Conservation (phyloP, 192 early-diverging fungal genomes). For the Lobosporangium transversale region DNA sequence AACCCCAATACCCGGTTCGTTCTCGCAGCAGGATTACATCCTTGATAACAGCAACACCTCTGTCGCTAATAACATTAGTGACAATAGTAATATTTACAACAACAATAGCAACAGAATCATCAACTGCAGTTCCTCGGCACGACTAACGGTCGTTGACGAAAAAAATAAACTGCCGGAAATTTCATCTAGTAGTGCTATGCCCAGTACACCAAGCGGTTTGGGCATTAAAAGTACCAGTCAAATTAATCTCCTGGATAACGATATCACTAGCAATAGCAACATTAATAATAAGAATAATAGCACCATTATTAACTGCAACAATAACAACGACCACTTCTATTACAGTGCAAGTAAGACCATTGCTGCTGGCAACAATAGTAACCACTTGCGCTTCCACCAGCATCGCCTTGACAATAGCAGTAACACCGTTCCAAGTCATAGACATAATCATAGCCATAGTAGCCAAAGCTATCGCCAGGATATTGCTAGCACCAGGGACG, state of each 20-base stretch:
- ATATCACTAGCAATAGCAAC: neutral
- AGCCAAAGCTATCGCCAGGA: neutral
- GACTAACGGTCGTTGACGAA: neutral
- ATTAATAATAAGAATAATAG: neutral
- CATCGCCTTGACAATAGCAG: neutral
- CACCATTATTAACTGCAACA: neutral
- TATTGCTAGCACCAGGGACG: neutral
- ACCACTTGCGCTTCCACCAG: neutral
- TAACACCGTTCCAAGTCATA: neutral
- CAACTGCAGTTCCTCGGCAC: no score
- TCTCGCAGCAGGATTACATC: constrained; percentile 2
- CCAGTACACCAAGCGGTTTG: neutral
- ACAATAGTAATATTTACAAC: neutral
- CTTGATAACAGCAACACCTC: neutral
- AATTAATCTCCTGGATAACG: neutral
- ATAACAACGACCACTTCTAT: constrained; percentile 6
- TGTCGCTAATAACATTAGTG: neutral
- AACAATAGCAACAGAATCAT: constrained; percentile 1
- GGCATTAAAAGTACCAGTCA: neutral
- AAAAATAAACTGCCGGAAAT: neutral
- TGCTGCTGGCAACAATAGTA: neutral
- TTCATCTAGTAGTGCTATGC: neutral
- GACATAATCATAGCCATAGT: neutral
- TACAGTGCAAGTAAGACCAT: constrained; percentile 12
- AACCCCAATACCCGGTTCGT: constrained; percentile 25